Conservation (phyloP, 495 filamentous ascomycete genomes). For the Bacidia gigantensis region DNA sequence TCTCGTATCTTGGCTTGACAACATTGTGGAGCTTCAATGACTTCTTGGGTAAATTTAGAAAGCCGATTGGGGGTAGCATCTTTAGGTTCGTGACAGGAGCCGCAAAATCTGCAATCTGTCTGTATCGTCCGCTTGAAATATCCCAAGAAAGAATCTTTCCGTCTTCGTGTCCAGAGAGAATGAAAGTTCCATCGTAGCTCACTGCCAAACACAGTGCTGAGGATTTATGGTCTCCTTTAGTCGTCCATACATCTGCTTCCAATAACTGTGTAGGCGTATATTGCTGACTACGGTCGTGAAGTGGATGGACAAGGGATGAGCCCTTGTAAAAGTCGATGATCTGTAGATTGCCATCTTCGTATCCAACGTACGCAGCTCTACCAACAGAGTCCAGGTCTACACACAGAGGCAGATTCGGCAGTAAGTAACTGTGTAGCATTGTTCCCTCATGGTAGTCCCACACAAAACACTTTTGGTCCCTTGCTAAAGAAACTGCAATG, state of each 20-base stretch:
- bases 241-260: conserved; percentile 43
- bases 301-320: conserved; percentile 33
- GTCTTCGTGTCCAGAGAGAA: conserved; percentile 68
- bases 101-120: conserved; percentile 49
- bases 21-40: conserved; percentile 44
- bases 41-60: conserved; percentile 27
- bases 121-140: conserved; percentile 48
- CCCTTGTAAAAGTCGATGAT: conserved; percentile 61
- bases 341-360: conserved; percentile 73
- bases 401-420: conserved; percentile 56
- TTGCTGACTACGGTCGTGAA: conserved; percentile 41
- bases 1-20: conserved; percentile 54
- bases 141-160: conserved; percentile 76
- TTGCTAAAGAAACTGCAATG: conserved; percentile 62
- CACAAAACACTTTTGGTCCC: conserved; percentile 67
- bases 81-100: conserved; percentile 67
- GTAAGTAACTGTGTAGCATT: conserved; percentile 62
- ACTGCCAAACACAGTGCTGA: conserved; percentile 47
- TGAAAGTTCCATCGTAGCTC: conserved; percentile 66
- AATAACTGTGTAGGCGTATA: conserved; percentile 45
- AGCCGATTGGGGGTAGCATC: conserved; percentile 50
- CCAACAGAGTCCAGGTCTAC: conserved; percentile 71
- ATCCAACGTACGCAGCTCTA: conserved; percentile 66
- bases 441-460: conserved; percentile 80
- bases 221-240: conserved; percentile 45